Evolutionary conservation across 495 filamentous ascomycete species (phyloP), one percentile per base, ranked within the genome.

Genomic region (Apiosordaria backusii): DNA sequence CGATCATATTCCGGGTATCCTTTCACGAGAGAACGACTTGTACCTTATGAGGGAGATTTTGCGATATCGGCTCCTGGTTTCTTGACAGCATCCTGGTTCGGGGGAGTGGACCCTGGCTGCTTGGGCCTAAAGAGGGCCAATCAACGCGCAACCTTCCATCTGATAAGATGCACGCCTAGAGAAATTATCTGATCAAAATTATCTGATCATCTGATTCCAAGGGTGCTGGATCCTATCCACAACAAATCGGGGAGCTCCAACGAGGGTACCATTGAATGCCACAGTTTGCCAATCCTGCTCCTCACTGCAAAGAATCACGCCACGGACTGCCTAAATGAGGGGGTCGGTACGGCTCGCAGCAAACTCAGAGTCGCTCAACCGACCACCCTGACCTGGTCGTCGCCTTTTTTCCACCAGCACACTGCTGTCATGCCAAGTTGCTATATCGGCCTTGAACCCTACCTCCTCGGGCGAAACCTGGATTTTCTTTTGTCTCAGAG

Each of bases 121-220:
- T 2, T 2, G 9, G 9, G 16, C 0, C 35, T 45, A 15, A 45
- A 3, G 10, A 13, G 2, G 6, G 16, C 65, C 60, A 67, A 63
- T 63, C 0, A 40, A 0, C 1, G 0, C 19, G 1, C 16, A 3
- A 2, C 40, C 60, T 61, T 27, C 35, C 50, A 66, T 67, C 65
- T 62, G 35, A 59, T 57, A 27, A 58, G 27, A 22, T 50, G 29
- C 3, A 19, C 35, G 35, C 35, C 35, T 7, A 45, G 35, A 3
- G 3, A 45, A 45, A 15, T 45, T 45, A 45, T 45, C 35, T 45
- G 35, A 45, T 45, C 35, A 45, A 45, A 45, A 10, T 45, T 45
- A 45, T 45, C 35, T 57, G 70, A 74, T 72, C 67, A 71, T 69
- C 72, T 74, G 68, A 70, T 65, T 54, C 7, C 24, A 26, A n/a